These are phyloP conservation scores for Jaltomata sinuosa DNA, from an alignment of 257 asterid species.

Conservation along the genomic window DNA sequence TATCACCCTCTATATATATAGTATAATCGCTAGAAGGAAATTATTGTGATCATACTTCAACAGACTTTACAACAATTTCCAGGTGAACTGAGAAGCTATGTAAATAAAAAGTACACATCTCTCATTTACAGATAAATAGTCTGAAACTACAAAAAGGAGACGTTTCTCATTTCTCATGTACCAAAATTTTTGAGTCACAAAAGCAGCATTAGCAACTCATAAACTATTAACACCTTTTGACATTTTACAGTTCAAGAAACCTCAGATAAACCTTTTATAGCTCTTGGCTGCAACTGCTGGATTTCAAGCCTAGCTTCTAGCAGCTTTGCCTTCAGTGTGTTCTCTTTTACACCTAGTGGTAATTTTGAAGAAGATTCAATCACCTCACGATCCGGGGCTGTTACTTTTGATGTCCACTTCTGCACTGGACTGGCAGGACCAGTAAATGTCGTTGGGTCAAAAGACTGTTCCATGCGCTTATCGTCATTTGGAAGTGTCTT, in stretches of 20 bases:
- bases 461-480: constrained; percentile 14
- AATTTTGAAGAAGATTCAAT: constrained; percentile 31
- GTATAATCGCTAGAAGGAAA: neutral
- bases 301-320: constrained; percentile 71
- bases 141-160: neutral
- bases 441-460: constrained; percentile 33
- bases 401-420: constrained; percentile 50
- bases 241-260: neutral
- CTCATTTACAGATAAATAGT: neutral
- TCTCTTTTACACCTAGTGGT: constrained; percentile 30
- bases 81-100: neutral
- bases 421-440: constrained; percentile 50
- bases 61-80: neutral
- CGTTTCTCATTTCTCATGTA: neutral
- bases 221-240: neutral
- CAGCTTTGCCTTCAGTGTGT: constrained; percentile 71
- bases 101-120: neutral
- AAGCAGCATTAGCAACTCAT: neutral
- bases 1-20: too few relatives aligned
- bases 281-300: constrained; percentile 31
- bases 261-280: constrained; percentile 24
- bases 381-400: constrained; percentile 16
- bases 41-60: neutral
- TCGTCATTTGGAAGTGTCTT: constrained; percentile 5
- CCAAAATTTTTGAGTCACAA: neutral